Evolutionary conservation across 148 eudicot genomes (phyloP).

Genomic region (Rhododendron vialii): DNA sequence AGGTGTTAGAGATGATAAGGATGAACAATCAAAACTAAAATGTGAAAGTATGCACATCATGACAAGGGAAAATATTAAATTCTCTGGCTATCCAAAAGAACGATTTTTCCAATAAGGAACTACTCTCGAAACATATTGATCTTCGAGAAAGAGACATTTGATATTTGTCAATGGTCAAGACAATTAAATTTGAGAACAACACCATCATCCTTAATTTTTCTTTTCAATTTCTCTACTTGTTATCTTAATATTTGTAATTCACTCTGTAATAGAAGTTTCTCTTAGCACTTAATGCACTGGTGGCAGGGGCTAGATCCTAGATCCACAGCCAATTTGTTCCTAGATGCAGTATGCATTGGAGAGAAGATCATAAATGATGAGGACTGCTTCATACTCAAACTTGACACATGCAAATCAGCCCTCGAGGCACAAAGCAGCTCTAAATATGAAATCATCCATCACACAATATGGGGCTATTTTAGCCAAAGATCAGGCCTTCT

Average conservation of each 20-base stretch:
- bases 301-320: slow-evolving; percentile 65
- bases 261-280: not conserved
- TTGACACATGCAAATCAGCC: slow-evolving; percentile 73
- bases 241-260: not conserved
- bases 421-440: slow-evolving; percentile 69
- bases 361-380: slow-evolving; percentile 90
- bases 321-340: slow-evolving; percentile 71
- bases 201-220: not conserved
- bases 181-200: not conserved
- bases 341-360: slow-evolving; percentile 94
- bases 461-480: slow-evolving; percentile 95
- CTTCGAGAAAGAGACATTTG: no score
- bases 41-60: no score
- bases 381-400: slow-evolving; percentile 91
- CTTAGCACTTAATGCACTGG: not conserved
- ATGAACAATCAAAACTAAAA: no score
- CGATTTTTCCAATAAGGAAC: no score
- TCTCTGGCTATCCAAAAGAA: no score
- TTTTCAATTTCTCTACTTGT: not conserved
- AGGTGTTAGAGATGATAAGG: no score
- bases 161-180: not conserved
- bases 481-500: slow-evolving; percentile 90
- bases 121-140: no score
- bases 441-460: slow-evolving; percentile 77
- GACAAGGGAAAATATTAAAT: no score